phyloP scores from a whole-genome alignment of 73 alveolate species.

The Symbiodinium natans region DNA sequence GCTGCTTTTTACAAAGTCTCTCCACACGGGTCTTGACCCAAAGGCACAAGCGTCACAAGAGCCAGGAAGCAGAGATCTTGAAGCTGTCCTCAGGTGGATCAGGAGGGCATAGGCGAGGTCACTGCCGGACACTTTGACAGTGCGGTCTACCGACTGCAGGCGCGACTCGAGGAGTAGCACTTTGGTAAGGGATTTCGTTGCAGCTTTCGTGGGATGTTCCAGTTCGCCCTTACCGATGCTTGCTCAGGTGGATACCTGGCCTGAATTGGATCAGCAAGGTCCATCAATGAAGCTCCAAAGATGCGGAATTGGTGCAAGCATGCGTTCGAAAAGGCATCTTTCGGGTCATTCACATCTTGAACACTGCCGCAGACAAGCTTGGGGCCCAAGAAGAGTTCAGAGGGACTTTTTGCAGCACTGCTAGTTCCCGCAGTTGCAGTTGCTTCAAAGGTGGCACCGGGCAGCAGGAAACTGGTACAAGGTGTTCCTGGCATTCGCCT shows the following conservation, averaged over 20 bases:
- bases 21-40: too few species aligned
- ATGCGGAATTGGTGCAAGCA: too few species aligned
- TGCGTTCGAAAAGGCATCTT: slow-evolving; percentile 31
- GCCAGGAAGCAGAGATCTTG: too few species aligned
- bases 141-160: slow-evolving; percentile 79
- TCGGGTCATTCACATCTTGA: slow-evolving; percentile 71
- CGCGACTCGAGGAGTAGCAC: neutral
- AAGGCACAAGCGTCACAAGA: too few species aligned
- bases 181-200: neutral
- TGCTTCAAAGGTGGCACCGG: slow-evolving; percentile 48
- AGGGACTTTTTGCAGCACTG: neutral
- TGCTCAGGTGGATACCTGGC: slow-evolving; percentile 79
- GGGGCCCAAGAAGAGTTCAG: neutral
- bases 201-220: neutral
- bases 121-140: slow-evolving; percentile 45
- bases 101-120: slow-evolving; percentile 51
- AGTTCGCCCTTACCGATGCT: neutral
- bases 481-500: slow-evolving; percentile 23
- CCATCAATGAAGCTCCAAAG: neutral
- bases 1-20: too few species aligned
- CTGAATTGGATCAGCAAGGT: slow-evolving; percentile 69
- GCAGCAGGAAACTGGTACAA: slow-evolving; percentile 87
- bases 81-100: slow-evolving; percentile 37
- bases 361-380: slow-evolving; percentile 53
- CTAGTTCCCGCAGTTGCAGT: neutral